These are phyloP conservation scores for Globisporangium ultimum DNA, from an alignment of 352 stramenopile species.

Conservation along the genomic window DNA sequence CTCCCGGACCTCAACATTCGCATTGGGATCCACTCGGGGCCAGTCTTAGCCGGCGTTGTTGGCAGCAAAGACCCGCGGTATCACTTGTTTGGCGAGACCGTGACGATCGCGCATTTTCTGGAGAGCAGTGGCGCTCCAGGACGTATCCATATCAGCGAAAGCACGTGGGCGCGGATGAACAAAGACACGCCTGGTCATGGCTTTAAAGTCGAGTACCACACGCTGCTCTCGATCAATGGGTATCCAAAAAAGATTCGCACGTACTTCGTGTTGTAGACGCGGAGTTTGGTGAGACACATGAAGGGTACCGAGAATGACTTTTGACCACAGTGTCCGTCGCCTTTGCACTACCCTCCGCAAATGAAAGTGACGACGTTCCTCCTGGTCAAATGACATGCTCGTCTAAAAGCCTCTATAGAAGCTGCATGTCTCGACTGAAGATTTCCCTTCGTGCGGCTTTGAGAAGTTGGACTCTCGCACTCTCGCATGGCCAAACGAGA, in stretches of 20 bases:
- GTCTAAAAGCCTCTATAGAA: too few species aligned
- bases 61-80: conserved; percentile 82
- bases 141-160: conserved; percentile 81
- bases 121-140: conserved; percentile 76
- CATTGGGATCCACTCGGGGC: conserved; percentile 84
- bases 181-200: conserved; percentile 72
- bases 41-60: conserved; percentile 80
- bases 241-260: conserved; percentile 76
- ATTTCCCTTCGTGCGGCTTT: too few species aligned
- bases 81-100: conserved; percentile 83
- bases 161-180: conserved; percentile 78
- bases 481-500: too few species aligned
- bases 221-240: conserved; percentile 68
- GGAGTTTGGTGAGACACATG: background rate
- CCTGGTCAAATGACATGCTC: too few species aligned
- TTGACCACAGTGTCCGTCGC: too few species aligned
- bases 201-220: conserved; percentile 86
- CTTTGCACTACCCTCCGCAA: too few species aligned
- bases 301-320: background rate
- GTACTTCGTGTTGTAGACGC: conserved; percentile 62
- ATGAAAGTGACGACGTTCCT: too few species aligned
- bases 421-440: too few species aligned
- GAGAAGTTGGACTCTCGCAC: too few species aligned
- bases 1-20: conserved; percentile 80
- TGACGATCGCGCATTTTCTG: conserved; percentile 81